A percentile compares a stretch with the other conserved stretches of the same genome.
phyloP scores from a whole-genome alignment of 192 early-diverging fungal genomes.

The Piromyces sp. region DNA sequence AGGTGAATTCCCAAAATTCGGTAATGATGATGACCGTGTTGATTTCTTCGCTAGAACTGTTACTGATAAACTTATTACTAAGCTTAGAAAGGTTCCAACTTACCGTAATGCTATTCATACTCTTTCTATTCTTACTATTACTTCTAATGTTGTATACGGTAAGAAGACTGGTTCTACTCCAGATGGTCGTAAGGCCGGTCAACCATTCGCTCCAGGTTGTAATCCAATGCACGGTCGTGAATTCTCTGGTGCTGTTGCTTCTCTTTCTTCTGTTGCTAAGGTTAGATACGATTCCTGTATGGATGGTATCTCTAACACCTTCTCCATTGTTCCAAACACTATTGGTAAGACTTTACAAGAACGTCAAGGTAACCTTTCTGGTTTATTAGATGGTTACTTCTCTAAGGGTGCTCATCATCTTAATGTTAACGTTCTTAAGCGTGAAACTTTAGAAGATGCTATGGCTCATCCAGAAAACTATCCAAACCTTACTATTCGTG shows the following conservation, averaged over 20 bases:
- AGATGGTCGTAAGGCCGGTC: too few species aligned
- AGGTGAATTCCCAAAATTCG: conserved; percentile 10
- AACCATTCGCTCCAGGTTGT: too few species aligned
- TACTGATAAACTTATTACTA: conserved; percentile 1
- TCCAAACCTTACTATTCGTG: conserved; percentile 9
- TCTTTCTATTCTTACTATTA: too few species aligned
- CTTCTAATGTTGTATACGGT: too few species aligned
- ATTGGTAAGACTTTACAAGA: conserved; percentile 1
- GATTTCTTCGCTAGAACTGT: conserved; percentile 5
- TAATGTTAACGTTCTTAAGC: conserved; percentile 8
- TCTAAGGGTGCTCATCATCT: conserved; percentile 3
- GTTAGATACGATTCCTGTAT: conserved; percentile 4
- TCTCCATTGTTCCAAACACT: conserved; percentile 5
- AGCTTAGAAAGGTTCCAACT: conserved; percentile 7
- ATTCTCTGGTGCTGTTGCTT: conserved; percentile 5
- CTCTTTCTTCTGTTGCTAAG: conserved; percentile 8
- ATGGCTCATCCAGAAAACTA: conserved; percentile 9
- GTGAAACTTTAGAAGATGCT: conserved; percentile 7
- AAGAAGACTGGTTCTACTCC: too few species aligned
- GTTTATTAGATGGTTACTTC: conserved; percentile 7
- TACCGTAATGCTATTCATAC: conserved; percentile 4
- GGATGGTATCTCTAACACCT: conserved; percentile 9
- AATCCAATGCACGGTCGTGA: too few species aligned
- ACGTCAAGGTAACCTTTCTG: conserved; percentile 1
- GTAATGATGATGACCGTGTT: conserved; percentile 5